Evolutionary conservation across 345 rosid species (phyloP).

Genomic region (Arabidopsis thaliana): TAIR10.1 NC_003071.7:10632001-10632500

Average conservation of each 20-base stretch:
- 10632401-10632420: slow-evolving; percentile 78
- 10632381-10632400: slow-evolving; percentile 69
- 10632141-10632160: slow-evolving; percentile 51
- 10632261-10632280: slow-evolving; percentile 55
- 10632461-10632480: slow-evolving; percentile 73
- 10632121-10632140: slow-evolving; percentile 55
- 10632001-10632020: slow-evolving; percentile 81
- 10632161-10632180: slow-evolving; percentile 56
- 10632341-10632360: slow-evolving; percentile 84
- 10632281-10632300: slow-evolving; percentile 66
- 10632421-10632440: slow-evolving; percentile 70
- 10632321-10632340: slow-evolving; percentile 78
- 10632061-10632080: slow-evolving; percentile 67
- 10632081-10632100: slow-evolving; percentile 64
- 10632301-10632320: slow-evolving; percentile 75
- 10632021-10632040: slow-evolving; percentile 74
- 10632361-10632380: slow-evolving; percentile 80
- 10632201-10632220: slow-evolving; percentile 81
- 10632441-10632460: slow-evolving; percentile 62
- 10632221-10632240: slow-evolving; percentile 79
- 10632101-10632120: slow-evolving; percentile 75
- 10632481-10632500: slow-evolving; percentile 81
- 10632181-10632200: slow-evolving; percentile 62
- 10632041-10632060: slow-evolving; percentile 70
- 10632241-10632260: slow-evolving; percentile 66